These are phyloP conservation scores for Xanthoconium stramineum DNA, from an alignment of 768 basidiomycete species.

Conservation along the genomic window DNA sequence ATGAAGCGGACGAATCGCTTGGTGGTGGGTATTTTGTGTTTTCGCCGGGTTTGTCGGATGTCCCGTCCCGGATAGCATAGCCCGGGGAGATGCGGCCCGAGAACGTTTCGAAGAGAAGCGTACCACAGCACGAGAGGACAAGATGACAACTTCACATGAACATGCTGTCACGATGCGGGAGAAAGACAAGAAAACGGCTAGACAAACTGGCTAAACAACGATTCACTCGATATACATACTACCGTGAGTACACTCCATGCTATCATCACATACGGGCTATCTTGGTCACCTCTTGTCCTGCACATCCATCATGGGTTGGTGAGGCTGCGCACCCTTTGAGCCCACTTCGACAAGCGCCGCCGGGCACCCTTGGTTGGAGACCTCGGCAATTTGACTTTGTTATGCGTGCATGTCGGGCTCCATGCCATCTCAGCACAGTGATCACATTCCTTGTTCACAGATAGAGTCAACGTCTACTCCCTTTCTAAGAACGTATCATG, in stretches of 20 bases:
- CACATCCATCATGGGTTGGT: no score
- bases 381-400: no score
- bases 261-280: background rate
- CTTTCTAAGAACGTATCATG: no score
- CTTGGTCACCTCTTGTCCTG: background rate
- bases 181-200: conserved; percentile 91
- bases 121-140: conserved; percentile 43
- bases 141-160: conserved; percentile 51
- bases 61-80: no score
- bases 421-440: no score
- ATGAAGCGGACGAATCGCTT: conserved; percentile 77
- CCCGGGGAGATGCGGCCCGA: no score
- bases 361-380: no score
- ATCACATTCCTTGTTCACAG: no score
- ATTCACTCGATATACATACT: conserved; percentile 36
- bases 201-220: conserved; percentile 87
- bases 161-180: conserved; percentile 60
- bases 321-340: no score
- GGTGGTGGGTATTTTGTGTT: conserved; percentile 57
- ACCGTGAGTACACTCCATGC: background rate
- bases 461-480: no score
- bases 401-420: no score
- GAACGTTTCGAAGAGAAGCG: conserved; percentile 57
- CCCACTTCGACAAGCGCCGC: no score
- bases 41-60: conserved; percentile 1